Evolutionary conservation across 2,329 filamentous ascomycete species (phyloP).

Genomic region (Trichoderma sp.): DNA sequence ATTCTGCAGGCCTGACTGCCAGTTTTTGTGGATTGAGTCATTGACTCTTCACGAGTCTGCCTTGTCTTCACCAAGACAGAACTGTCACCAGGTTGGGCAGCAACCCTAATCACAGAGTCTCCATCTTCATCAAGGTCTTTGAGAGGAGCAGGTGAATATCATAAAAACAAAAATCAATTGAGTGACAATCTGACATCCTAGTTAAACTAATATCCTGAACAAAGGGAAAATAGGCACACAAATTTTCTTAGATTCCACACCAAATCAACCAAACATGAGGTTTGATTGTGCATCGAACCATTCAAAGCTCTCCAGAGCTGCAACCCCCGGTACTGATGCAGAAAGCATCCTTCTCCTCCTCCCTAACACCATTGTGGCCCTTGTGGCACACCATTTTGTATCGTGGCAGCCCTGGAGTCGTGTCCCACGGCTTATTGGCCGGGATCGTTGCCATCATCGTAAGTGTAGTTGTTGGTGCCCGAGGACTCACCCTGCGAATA

Average conservation of each 20-base stretch:
- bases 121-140: neutral
- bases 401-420: neutral
- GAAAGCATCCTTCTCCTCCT: neutral
- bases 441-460: neutral
- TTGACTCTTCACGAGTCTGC: too few species aligned
- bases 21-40: neutral
- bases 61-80: neutral
- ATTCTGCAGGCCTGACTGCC: neutral
- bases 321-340: neutral
- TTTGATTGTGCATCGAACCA: neutral
- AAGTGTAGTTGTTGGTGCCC: neutral
- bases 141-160: neutral
- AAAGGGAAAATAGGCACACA: neutral
- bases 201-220: neutral
- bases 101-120: neutral
- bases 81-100: neutral
- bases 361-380: neutral
- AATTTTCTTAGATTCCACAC: neutral
- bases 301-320: neutral
- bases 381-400: neutral
- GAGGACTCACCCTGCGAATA: neutral
- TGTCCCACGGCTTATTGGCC: neutral
- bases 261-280: neutral
- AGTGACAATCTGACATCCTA: constrained; percentile 8
- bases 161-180: constrained; percentile 1